Percentiles rank a stretch among this genome's conserved stretches.
phyloP scores from a whole-genome alignment of 345 rosid species.

The Pistacia atlantica region DNA sequence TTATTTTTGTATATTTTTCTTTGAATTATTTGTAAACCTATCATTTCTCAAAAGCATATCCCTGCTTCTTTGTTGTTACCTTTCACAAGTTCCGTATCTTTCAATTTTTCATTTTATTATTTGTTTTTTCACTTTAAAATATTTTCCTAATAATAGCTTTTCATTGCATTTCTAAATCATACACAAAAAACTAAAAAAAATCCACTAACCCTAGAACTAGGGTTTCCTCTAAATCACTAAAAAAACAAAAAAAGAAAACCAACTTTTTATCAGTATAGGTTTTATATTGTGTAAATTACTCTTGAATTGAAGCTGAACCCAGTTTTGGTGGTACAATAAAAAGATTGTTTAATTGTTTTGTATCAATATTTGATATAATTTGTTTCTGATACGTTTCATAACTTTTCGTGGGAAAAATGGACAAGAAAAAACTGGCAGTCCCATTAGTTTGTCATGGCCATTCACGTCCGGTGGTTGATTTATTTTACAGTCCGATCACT shows the following conservation, averaged over 20 bases:
- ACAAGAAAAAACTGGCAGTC: conserved; percentile 57
- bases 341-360: background rate
- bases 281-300: background rate
- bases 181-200: background rate
- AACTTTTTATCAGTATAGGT: background rate
- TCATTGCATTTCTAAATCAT: background rate
- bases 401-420: conserved; percentile 33
- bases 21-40: too few relatives aligned
- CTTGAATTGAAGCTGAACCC: conserved; percentile 2
- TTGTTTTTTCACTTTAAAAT: background rate
- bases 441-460: conserved; percentile 72
- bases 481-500: conserved; percentile 62
- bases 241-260: background rate
- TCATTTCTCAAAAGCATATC: too few relatives aligned
- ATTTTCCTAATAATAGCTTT: background rate
- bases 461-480: conserved; percentile 69
- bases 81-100: too few relatives aligned
- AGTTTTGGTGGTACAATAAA: background rate
- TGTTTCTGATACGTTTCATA: too few relatives aligned
- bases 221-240: conserved; percentile 10
- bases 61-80: too few relatives aligned
- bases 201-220: background rate
- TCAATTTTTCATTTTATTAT: too few relatives aligned
- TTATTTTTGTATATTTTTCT: too few relatives aligned
- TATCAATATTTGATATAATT: background rate